phyloP scores from a whole-genome alignment of 257 asterid genomes.

The Solanum ahanhuiri region DNA sequence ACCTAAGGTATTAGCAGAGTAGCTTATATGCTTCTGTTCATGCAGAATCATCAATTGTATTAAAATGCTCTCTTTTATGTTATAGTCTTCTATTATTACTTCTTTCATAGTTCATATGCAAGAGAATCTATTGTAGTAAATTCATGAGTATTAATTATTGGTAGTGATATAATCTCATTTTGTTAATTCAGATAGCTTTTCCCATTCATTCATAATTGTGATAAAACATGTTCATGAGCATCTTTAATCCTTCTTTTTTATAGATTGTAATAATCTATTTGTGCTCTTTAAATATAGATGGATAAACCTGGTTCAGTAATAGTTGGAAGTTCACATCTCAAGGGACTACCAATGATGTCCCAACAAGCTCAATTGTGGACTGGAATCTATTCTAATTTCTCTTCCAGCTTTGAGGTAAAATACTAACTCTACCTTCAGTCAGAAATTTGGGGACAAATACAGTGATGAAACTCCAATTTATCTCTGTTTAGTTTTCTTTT shows the following conservation, averaged over 20 bases:
- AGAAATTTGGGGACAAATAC: neutral
- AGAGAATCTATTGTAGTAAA: neutral
- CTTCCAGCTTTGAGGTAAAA: constrained; percentile 19
- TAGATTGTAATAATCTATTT: neutral
- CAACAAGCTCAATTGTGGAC: constrained; percentile 19
- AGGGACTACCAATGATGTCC: constrained; percentile 18
- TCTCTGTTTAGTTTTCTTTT: neutral
- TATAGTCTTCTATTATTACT: neutral
- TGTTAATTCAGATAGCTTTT: neutral
- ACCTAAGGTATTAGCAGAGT: constrained; percentile 22
- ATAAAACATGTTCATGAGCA: neutral
- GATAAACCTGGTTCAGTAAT: constrained; percentile 9
- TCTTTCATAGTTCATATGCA: neutral
- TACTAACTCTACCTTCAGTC: neutral
- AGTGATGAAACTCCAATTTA: neutral
- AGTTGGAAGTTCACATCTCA: constrained; percentile 16
- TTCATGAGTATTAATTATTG: neutral
- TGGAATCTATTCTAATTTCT: constrained; percentile 16
- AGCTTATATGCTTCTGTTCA: neutral
- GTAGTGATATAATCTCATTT: neutral
- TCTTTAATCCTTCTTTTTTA: neutral
- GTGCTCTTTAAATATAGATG: constrained; percentile 6
- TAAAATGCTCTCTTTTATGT: neutral
- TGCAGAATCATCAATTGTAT: neutral
- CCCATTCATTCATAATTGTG: neutral